phyloP scores from a whole-genome alignment of 768 basidiomycete species.

The Neoboletus subvelutipes region DNA sequence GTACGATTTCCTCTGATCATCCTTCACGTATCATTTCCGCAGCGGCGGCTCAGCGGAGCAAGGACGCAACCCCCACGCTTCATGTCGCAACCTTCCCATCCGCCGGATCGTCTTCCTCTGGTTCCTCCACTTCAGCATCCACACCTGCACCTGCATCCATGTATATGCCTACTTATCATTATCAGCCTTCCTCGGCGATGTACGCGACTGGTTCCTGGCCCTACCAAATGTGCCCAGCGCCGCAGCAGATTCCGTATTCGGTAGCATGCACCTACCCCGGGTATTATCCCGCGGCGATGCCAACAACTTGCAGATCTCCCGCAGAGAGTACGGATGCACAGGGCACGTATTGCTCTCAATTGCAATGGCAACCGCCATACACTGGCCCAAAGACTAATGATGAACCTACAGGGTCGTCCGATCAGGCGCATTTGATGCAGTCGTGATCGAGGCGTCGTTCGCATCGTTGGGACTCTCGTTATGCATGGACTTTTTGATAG shows the following conservation, averaged over 20 bases:
- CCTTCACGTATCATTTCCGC: conserved; percentile 2
- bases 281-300: conserved; percentile 24
- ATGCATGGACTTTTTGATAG: conserved; percentile 6
- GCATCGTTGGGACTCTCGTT: not conserved
- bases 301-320: conserved; percentile 12
- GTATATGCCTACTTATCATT: conserved; percentile 23
- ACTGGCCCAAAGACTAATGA: conserved; percentile 37
- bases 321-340: conserved; percentile 19
- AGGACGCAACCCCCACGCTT: conserved; percentile 18
- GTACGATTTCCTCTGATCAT: conserved; percentile 9
- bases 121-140: conserved; percentile 19
- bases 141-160: conserved; percentile 19
- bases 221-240: conserved; percentile 28
- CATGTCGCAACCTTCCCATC: conserved; percentile 26
- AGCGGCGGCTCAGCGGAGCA: conserved; percentile 19
- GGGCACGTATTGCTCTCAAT: conserved; percentile 24
- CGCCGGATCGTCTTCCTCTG: conserved; percentile 16
- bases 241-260: conserved; percentile 24
- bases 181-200: conserved; percentile 17
- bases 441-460: conserved; percentile 6
- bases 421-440: conserved; percentile 11
- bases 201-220: conserved; percentile 34
- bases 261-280: conserved; percentile 18
- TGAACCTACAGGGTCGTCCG: conserved; percentile 32
- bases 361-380: conserved; percentile 40